phyloP scores from a whole-genome alignment of 768 basidiomycete species.

The Suillus subluteus region DNA sequence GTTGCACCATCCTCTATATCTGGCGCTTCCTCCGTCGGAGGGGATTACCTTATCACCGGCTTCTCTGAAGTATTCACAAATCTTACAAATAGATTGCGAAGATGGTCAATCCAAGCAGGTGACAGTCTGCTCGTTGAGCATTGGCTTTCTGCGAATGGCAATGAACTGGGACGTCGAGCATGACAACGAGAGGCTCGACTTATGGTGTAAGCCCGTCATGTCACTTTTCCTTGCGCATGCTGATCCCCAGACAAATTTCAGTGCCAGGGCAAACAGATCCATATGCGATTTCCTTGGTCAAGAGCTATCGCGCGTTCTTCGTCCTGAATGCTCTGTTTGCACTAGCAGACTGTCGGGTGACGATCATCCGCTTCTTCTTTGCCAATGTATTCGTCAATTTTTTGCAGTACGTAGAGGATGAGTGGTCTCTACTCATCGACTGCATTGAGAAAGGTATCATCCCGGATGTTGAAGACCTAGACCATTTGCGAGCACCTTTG shows the following conservation, averaged over 20 bases:
- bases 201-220: background rate
- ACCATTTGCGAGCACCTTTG: conserved; percentile 18
- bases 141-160: background rate
- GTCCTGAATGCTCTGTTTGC: conserved; percentile 28
- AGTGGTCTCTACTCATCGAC: conserved; percentile 22
- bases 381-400: conserved; percentile 18
- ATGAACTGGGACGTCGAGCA: background rate
- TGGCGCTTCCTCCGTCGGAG: background rate
- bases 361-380: conserved; percentile 8
- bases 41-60: background rate
- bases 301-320: conserved; percentile 20
- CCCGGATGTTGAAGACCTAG: conserved; percentile 20
- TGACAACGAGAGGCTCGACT: background rate
- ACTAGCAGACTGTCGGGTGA: conserved; percentile 14
- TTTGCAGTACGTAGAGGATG: conserved; percentile 20
- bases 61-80: background rate
- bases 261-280: conserved; percentile 20
- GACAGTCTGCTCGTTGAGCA: background rate
- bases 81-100: background rate
- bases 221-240: background rate
- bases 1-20: background rate
- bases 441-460: conserved; percentile 20
- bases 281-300: conserved; percentile 20
- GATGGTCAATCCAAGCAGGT: background rate
- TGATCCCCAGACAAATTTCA: background rate